Base-by-base conservation (phyloP, 2,329 filamentous ascomycete species). In the Ophiocordyceps robertsii region DNA sequence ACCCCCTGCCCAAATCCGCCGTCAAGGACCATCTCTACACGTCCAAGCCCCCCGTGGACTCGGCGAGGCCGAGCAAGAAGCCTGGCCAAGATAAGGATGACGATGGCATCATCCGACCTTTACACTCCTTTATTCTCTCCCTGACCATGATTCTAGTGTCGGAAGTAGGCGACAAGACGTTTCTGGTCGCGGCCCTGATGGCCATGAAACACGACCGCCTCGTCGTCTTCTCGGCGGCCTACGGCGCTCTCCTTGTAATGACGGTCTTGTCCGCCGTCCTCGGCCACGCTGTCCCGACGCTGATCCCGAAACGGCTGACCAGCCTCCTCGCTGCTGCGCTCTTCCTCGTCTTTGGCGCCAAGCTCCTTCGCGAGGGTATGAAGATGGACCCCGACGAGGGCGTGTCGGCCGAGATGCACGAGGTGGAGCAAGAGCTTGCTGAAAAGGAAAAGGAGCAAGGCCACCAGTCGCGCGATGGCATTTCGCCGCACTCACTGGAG, bases 71-170 rank as follows among this genome's bases (percentile, higher is more conserved):
- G 3, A 47, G 56, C 38, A 56, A 44, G 16, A 58, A 59, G 9
- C 62, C 67, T 42, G 54, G 45, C 5, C 52, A 33, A 3, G 30
- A 53, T 39, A 59, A 59, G 6, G 64, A 66, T 5, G 68, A 72
- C 7, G 73, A 72, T 10, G 77, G 80, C 45, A 68, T 89, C 35
- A 87, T 89, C 46, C 82, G 80, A 48, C 85, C 86, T 16, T 70
- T 81, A 54, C 90, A 98, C 61, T 96, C 92, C 4, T 93, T 92
- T 56, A 57, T 94, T 12, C 79, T 96, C 29, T 94, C 92, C 14
- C 79, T 95, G 46, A 90, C 89, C 44, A 98, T 96, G 92, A 98
- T 98, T 54, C 69, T 96, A 48, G 83, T 96, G 53, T 95, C 90
- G 38, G 92, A 98, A 61, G 80, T 98, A 54, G 92, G 92, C 49